Base-by-base conservation (phyloP, 495 filamentous ascomycete species). In the Bombardia bombarda region DNA sequence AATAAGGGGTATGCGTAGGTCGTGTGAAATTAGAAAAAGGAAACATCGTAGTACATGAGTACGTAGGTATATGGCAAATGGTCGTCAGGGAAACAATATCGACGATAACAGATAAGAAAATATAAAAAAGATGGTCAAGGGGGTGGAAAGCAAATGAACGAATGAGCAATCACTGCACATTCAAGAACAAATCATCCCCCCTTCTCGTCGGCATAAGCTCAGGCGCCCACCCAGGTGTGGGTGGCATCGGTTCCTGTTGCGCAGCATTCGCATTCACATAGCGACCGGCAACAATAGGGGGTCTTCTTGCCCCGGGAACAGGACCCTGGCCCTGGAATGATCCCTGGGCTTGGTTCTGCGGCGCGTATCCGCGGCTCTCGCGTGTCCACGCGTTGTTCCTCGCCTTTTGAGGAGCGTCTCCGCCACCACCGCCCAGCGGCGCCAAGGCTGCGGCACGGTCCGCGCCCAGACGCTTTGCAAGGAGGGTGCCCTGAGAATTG, bases 191-290 rank as follows among this genome's bases (percentile, higher is more conserved):
- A 43, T 70, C 67, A 34, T 67, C 65, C 9, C 69, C 68, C 32
- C 62, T 58, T 47, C 66, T 57, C 34, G 65, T 70, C 7, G 69
- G 69, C 46, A 67, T 72, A 49, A 72, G 37, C 50, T 64, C 57
- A n/a, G 73, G 69, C 46, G 66, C 55, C 70, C 73, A 77, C 1
- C 61, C 67, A 0, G 73, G 72, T 28, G 72, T 76, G 13, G 53
- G 56, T 1, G 73, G 71, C 31, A 67, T 46, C n/a, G 61, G 53
- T 20, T 45, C 52, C 12, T 14, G 49, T n/a, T n/a, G n/a, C n/a
- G n/a, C n/a, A n/a, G n/a, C n/a, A n/a, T 17, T 17, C 19, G 23
- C 6, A 7, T 22, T 25, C 14, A 16, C 32, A 34, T 34, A 16
- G 7, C 18, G 14, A 16, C 17, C 14, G 13, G 7, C 32, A 9